These are phyloP conservation scores for Acacia melanoxylon DNA, from an alignment of 306 rosid species.

Conservation along the genomic window DNA sequence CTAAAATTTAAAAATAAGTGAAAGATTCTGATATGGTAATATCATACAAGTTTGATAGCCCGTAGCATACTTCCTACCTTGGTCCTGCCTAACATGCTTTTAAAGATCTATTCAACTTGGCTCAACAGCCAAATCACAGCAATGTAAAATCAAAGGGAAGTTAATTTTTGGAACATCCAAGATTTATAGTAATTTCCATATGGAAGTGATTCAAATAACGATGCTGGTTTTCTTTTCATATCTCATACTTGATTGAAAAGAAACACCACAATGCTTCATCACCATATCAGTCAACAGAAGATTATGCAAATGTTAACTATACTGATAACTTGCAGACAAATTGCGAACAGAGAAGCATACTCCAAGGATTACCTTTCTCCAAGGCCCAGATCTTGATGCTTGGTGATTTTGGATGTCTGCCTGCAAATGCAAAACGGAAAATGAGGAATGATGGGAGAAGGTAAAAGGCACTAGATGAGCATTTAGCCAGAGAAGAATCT, in stretches of 20 bases:
- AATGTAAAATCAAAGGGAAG: slow-evolving; percentile 17
- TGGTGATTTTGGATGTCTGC: slow-evolving; percentile 61
- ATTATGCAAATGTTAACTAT: slow-evolving; percentile 13
- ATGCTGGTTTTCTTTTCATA: slow-evolving; percentile 15
- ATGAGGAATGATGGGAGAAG: slow-evolving; percentile 29
- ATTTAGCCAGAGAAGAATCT: slow-evolving; percentile 27
- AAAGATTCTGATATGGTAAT: slow-evolving; percentile 4
- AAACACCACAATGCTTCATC: slow-evolving; percentile 20
- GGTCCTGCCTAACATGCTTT: slow-evolving; percentile 26
- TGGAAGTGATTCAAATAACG: slow-evolving; percentile 19
- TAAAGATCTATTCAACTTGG: slow-evolving; percentile 18
- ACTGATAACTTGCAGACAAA: slow-evolving; percentile 13
- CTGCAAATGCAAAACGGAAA: slow-evolving; percentile 49
- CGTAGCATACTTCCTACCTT: slow-evolving; percentile 5
- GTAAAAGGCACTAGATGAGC: slow-evolving; percentile 13
- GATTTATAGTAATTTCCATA: neutral
- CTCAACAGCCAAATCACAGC: slow-evolving; percentile 23
- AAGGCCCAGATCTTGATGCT: slow-evolving; percentile 79
- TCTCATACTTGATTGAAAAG: slow-evolving; percentile 6
- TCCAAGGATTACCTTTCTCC: slow-evolving; percentile 79
- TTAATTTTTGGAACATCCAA: slow-evolving; percentile 15
- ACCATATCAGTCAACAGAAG: slow-evolving; percentile 33
- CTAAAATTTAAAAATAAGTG: slow-evolving; percentile 5
- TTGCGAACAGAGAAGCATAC: slow-evolving; percentile 16
- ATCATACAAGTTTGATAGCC: neutral